phyloP scores from a whole-genome alignment of 73 alveolate genomes.

The Effrenium voratum region DNA sequence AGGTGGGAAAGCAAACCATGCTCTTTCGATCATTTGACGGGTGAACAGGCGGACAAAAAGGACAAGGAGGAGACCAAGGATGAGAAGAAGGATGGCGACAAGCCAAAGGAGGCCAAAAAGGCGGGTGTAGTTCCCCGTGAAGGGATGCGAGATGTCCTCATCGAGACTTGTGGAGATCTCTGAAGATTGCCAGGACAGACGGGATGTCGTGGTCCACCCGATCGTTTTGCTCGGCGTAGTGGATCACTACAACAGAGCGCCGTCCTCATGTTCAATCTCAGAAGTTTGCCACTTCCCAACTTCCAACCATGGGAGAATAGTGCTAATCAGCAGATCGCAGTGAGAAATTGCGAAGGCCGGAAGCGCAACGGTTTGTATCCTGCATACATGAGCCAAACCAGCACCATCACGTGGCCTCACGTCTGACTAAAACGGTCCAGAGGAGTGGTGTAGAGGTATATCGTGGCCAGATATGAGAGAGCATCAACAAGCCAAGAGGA shows the following conservation, averaged over 20 bases:
- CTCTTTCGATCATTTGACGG: not conserved
- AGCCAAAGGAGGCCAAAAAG: slow-evolving; percentile 69
- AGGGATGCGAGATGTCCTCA: not conserved
- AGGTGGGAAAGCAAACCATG: not conserved
- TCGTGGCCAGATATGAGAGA: too few relatives aligned
- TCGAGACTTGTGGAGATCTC: not conserved
- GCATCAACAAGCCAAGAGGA: too few relatives aligned
- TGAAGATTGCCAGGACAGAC: slow-evolving; percentile 50
- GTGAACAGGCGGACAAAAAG: not conserved
- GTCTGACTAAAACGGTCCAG: too few relatives aligned
- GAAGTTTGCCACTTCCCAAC: too few relatives aligned
- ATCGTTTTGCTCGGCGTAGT: slow-evolving; percentile 97
- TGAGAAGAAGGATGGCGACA: slow-evolving; percentile 67
- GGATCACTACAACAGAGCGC: slow-evolving; percentile 99
- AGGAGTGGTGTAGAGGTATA: too few relatives aligned
- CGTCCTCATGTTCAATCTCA: too few relatives aligned
- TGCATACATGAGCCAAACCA: too few relatives aligned
- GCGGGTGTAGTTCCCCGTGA: not conserved
- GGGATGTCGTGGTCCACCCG: slow-evolving; percentile 93
- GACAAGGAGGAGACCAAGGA: slow-evolving; percentile 39
- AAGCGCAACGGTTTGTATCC: too few relatives aligned
- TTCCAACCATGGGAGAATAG: too few relatives aligned
- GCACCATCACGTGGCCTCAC: too few relatives aligned
- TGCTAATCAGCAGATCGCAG: too few relatives aligned
- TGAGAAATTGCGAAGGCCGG: too few relatives aligned